Percentiles rank a stretch among this genome's conserved stretches.
Conservation (phyloP, 2,329 filamentous ascomycete genomes). For the Parascedosporium putredinis region DNA sequence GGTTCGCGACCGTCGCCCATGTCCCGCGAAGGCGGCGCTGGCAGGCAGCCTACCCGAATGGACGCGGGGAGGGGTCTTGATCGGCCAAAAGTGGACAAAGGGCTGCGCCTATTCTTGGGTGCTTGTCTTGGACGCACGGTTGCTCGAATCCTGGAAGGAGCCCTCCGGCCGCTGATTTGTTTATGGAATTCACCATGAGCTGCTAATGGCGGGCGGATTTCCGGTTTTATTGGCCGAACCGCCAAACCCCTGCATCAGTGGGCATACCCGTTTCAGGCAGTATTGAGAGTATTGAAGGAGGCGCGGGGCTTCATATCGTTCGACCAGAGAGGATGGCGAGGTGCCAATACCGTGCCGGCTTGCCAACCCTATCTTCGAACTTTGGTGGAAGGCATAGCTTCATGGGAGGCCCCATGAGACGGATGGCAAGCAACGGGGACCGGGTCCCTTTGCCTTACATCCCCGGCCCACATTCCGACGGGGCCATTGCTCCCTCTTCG, state of each 20-base stretch:
- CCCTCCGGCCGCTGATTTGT: too few relatives aligned
- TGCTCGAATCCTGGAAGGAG: background rate
- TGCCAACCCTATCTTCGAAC: background rate
- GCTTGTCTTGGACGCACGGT: background rate
- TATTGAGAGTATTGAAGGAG: background rate
- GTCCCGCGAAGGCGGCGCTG: background rate
- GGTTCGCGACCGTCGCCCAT: background rate
- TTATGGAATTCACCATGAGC: constrained; percentile 1
- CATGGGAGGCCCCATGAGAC: background rate
- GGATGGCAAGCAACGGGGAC: background rate
- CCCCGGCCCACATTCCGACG: too few relatives aligned
- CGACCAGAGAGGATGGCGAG: background rate
- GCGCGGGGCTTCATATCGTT: background rate
- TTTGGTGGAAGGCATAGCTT: background rate
- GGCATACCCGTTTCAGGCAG: background rate
- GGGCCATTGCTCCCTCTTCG: background rate
- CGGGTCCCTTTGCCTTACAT: too few relatives aligned
- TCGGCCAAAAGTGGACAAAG: background rate
- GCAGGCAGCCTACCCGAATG: background rate
- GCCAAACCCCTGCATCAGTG: background rate
- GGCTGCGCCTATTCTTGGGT: background rate
- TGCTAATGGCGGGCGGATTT: background rate
- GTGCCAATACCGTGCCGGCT: background rate
- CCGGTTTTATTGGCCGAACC: background rate
- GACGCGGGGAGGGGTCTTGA: background rate